Evolutionary conservation across 2,329 filamentous ascomycete species (phyloP).

Genomic region (Bipolaris bicolor): DNA sequence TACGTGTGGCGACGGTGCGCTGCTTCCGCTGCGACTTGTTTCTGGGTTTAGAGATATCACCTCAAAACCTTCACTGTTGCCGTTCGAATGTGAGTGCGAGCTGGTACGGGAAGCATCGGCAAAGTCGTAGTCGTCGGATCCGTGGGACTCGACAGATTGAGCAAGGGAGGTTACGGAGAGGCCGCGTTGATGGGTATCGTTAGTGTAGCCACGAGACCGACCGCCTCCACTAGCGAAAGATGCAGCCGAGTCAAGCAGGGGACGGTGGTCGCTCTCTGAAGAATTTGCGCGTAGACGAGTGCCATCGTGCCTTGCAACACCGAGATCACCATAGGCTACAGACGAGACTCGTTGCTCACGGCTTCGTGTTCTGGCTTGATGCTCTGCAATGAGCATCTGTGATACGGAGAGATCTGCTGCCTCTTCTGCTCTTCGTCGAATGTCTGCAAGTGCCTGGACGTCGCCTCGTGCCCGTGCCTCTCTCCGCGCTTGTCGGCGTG

Average conservation of each 20-base stretch:
- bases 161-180: conserved; percentile 51
- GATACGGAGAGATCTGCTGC: conserved; percentile 50
- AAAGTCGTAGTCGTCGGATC: conserved; percentile 48
- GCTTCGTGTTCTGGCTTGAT: conserved; percentile 59
- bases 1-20: conserved; percentile 27
- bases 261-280: conserved; percentile 72
- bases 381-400: conserved; percentile 61
- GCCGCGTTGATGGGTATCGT: conserved; percentile 50
- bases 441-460: conserved; percentile 66
- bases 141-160: conserved; percentile 45
- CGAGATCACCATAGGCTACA: conserved; percentile 77
- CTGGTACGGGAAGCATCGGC: conserved; percentile 32
- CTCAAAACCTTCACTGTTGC: conserved; percentile 50
- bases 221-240: conserved; percentile 58
- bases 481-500: conserved; percentile 69
- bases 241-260: conserved; percentile 73
- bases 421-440: conserved; percentile 59
- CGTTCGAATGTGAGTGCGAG: conserved; percentile 22
- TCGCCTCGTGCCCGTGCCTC: conserved; percentile 78
- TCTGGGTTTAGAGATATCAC: conserved; percentile 49
- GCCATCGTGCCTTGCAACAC: conserved; percentile 77
- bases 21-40: conserved; percentile 33
- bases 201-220: conserved; percentile 31
- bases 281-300: conserved; percentile 76
- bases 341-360: conserved; percentile 73